These are phyloP conservation scores for Lathyrus oleraceus DNA, from an alignment of 306 rosid species.

Conservation along the genomic window DNA sequence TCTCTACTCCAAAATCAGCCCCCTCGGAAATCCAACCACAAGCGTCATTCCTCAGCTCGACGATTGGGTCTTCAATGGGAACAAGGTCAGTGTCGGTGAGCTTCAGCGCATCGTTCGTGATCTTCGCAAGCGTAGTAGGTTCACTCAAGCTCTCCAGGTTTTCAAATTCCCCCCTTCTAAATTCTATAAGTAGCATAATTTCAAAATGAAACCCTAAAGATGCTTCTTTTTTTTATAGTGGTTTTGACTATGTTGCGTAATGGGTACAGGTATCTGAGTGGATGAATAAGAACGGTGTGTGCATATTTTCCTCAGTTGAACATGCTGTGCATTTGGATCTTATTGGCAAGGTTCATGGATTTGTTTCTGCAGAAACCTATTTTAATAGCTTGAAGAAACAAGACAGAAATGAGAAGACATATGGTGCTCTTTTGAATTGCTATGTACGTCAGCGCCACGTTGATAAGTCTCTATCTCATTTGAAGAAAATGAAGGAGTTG, in stretches of 20 bases:
- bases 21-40: constrained; percentile 56
- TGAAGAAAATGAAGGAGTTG: constrained; percentile 72
- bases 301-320: constrained; percentile 64
- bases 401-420: constrained; percentile 60
- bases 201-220: background rate
- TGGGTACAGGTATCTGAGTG: constrained; percentile 78
- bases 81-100: constrained; percentile 63
- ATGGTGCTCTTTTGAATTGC: constrained; percentile 86
- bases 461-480: constrained; percentile 63
- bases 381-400: constrained; percentile 56
- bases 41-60: constrained; percentile 66
- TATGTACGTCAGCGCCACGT: constrained; percentile 65
- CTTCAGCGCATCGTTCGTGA: constrained; percentile 80
- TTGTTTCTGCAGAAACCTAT: constrained; percentile 59
- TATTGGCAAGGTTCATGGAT: constrained; percentile 70
- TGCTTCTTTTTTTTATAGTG: background rate
- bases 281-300: constrained; percentile 72
- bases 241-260: background rate
- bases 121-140: constrained; percentile 78
- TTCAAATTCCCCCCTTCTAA: constrained; percentile 3
- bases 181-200: background rate
- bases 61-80: constrained; percentile 72
- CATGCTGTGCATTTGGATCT: constrained; percentile 89
- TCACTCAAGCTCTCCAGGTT: constrained; percentile 78
- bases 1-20: constrained; percentile 69